phyloP scores from a whole-genome alignment of 495 filamentous ascomycete genomes.

The Daldinia childiae region DNA sequence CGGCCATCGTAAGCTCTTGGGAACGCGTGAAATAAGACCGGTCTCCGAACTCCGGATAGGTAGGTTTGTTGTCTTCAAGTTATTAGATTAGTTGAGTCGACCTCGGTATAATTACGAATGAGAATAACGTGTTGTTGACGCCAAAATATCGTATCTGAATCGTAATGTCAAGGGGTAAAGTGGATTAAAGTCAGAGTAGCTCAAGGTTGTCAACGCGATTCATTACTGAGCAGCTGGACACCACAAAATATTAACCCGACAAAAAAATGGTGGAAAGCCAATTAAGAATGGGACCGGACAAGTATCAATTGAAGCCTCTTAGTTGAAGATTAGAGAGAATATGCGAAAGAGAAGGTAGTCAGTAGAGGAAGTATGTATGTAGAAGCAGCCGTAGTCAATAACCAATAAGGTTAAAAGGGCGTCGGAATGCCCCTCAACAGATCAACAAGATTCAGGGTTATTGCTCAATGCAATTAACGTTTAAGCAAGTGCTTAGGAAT shows the following conservation, averaged over 20 bases:
- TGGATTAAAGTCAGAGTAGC: conserved; percentile 24
- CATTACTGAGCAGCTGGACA: conserved; percentile 20
- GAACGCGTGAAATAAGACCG: conserved; percentile 3
- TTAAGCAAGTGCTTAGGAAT: conserved; percentile 19
- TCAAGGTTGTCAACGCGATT: conserved; percentile 22
- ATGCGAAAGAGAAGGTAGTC: conserved; percentile 5
- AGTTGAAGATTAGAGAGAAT: conserved; percentile 4
- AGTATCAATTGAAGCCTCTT: background rate
- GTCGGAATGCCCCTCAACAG: conserved; percentile 34
- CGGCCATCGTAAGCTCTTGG: conserved; percentile 29
- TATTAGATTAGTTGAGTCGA: conserved; percentile 34
- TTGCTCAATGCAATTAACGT: conserved; percentile 31
- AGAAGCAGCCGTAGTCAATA: conserved; percentile 10
- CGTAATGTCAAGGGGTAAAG: conserved; percentile 36
- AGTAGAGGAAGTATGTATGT: background rate
- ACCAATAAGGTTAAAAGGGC: conserved; percentile 25
- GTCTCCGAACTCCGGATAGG: background rate
- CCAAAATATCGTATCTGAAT: conserved; percentile 21
- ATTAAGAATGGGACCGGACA: background rate
- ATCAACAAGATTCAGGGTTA: conserved; percentile 42
- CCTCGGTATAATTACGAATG: conserved; percentile 24
- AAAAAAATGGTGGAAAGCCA: background rate
- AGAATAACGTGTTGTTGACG: conserved; percentile 28
- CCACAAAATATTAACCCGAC: conserved; percentile 27
- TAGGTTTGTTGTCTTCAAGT: conserved; percentile 2